These are phyloP conservation scores for Neoarthrinium moseri DNA, from an alignment of 2,329 filamentous ascomycete species.

Conservation along the genomic window DNA sequence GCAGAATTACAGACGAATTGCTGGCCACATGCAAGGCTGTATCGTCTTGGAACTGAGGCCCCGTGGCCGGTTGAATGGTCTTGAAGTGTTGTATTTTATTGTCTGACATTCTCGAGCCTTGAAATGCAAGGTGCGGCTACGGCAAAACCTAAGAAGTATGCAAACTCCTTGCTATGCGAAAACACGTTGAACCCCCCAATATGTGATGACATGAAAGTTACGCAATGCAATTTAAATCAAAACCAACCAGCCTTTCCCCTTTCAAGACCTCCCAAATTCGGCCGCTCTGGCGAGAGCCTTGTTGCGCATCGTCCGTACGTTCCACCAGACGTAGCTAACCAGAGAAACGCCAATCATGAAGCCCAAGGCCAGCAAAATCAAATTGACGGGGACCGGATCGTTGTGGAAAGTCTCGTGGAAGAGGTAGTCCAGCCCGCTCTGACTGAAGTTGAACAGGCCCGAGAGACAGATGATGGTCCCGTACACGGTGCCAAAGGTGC, in stretches of 20 bases:
- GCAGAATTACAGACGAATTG: too few species aligned
- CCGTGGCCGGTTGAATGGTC: too few species aligned
- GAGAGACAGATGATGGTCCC: constrained; percentile 85
- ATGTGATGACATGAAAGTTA: neutral
- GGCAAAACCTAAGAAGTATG: neutral
- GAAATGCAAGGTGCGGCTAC: too few species aligned
- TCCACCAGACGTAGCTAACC: constrained; percentile 61
- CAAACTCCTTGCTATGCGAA: neutral
- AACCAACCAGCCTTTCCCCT: neutral
- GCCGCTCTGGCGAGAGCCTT: constrained; percentile 28
- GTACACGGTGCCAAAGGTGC: constrained; percentile 92
- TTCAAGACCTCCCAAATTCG: constrained; percentile 18
- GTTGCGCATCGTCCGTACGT: constrained; percentile 27
- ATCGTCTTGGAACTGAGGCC: too few species aligned
- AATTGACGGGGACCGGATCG: constrained; percentile 76
- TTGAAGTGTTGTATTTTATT: too few species aligned
- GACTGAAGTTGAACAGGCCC: constrained; percentile 80
- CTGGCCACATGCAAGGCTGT: too few species aligned
- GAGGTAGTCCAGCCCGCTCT: constrained; percentile 75
- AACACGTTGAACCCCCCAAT: neutral
- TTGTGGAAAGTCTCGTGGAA: constrained; percentile 71
- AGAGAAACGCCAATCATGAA: constrained; percentile 63
- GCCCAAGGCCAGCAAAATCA: constrained; percentile 62
- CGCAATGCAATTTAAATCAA: neutral
- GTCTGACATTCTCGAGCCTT: too few species aligned